phyloP scores from a whole-genome alignment of 2,329 filamentous ascomycete species.

The Bipolaris zeicola region DNA sequence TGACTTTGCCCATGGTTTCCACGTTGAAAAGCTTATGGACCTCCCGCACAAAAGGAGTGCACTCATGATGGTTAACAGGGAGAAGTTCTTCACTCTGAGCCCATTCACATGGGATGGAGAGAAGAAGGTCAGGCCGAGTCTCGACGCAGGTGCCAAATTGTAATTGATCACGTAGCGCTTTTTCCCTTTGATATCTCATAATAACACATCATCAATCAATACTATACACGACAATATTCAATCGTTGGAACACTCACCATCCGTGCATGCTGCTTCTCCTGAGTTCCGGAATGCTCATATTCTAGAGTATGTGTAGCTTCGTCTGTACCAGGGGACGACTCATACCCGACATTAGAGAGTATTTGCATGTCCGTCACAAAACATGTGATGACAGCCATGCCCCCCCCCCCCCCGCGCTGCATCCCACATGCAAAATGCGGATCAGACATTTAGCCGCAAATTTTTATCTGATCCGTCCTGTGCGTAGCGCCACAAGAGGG shows the following conservation, averaged over 20 bases:
- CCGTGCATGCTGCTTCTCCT: background rate
- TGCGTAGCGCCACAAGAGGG: conserved; percentile 9
- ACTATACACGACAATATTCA: background rate
- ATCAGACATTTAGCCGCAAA: conserved; percentile 42
- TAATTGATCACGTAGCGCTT: conserved; percentile 12
- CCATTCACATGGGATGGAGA: conserved; percentile 55
- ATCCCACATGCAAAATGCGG: conserved; percentile 30
- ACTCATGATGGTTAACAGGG: conserved; percentile 67
- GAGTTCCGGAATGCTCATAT: background rate
- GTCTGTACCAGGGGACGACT: background rate
- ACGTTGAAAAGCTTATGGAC: conserved; percentile 73
- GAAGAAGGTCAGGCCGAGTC: conserved; percentile 42
- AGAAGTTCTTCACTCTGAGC: conserved; percentile 72
- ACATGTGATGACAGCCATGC: background rate
- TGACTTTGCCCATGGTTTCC: conserved; percentile 75
- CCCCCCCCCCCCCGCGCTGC: background rate
- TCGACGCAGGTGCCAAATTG: conserved; percentile 43
- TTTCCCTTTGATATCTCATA: background rate
- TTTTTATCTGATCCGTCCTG: conserved; percentile 18
- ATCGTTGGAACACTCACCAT: background rate
- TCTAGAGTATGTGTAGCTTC: background rate
- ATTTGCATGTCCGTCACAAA: background rate
- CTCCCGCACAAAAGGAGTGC: conserved; percentile 74
- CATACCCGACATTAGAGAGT: conserved; percentile 4
- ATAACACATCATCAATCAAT: background rate